phyloP scores from a whole-genome alignment of 1,284 basidiomycete species.

The Ceratobasidium sp. region DNA sequence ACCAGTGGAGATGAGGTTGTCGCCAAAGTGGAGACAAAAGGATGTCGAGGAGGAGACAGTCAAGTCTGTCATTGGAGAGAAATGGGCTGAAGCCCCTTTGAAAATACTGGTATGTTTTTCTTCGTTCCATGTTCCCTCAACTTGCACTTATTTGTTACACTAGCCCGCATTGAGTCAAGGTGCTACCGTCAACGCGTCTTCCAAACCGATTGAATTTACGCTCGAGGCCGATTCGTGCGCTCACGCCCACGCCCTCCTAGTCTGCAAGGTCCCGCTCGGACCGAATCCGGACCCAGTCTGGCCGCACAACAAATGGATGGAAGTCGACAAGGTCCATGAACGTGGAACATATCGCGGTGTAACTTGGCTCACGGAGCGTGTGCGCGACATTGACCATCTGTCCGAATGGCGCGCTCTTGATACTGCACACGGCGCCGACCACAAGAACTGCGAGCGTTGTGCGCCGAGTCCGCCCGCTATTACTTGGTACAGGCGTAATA shows the following conservation, averaged over 20 bases:
- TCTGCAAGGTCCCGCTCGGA: constrained; percentile 73
- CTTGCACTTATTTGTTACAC: neutral
- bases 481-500: constrained; percentile 69
- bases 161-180: constrained; percentile 64
- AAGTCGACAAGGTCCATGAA: constrained; percentile 86
- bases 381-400: constrained; percentile 73
- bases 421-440: constrained; percentile 49
- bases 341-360: constrained; percentile 79
- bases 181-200: constrained; percentile 72
- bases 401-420: constrained; percentile 68
- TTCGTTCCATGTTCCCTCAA: constrained; percentile 20
- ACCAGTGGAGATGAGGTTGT: constrained; percentile 74
- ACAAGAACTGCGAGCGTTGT: constrained; percentile 71
- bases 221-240: constrained; percentile 68
- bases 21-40: constrained; percentile 78
- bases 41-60: constrained; percentile 59
- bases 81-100: constrained; percentile 62
- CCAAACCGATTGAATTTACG: constrained; percentile 61
- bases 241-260: constrained; percentile 78
- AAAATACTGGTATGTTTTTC: constrained; percentile 59
- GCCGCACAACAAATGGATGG: constrained; percentile 74
- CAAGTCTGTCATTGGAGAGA: constrained; percentile 64
- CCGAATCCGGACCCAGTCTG: constrained; percentile 74
- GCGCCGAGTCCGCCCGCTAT: constrained; percentile 79
- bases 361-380: constrained; percentile 86